Evolutionary conservation across 805 yeast genomes (phyloP).

Genomic region (Ogataea neopini): DNA sequence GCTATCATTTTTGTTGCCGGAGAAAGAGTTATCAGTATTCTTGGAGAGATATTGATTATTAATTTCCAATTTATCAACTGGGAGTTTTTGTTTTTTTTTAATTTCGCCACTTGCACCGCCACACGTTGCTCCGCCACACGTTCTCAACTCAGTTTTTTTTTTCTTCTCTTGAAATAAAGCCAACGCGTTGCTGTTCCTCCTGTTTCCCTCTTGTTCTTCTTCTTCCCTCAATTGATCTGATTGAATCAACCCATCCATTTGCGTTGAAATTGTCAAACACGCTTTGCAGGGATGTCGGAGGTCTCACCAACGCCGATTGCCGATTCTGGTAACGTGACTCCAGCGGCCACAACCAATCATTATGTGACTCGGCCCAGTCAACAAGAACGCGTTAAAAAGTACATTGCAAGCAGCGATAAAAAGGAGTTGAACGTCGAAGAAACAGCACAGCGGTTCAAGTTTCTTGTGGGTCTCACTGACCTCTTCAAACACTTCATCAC

Average conservation of each 20-base stretch:
- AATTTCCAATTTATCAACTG: background rate
- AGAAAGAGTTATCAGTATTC: too few species aligned
- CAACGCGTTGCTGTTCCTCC: background rate
- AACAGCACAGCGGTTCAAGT: slow-evolving; percentile 66
- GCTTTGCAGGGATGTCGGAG: slow-evolving; percentile 1
- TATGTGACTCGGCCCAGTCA: slow-evolving; percentile 5
- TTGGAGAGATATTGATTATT: too few species aligned
- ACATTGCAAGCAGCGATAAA: slow-evolving; percentile 37
- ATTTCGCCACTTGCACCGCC: background rate
- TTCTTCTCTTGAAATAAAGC: background rate
- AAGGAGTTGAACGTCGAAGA: slow-evolving; percentile 50
- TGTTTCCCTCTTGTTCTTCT: background rate
- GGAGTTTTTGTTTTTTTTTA: background rate
- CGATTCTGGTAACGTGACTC: too few species aligned
- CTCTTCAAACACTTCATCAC: slow-evolving; percentile 69
- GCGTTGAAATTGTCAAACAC: background rate
- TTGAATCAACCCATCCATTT: too few species aligned
- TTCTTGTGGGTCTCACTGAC: slow-evolving; percentile 63
- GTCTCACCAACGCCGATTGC: background rate
- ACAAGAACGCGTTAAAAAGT: slow-evolving; percentile 20
- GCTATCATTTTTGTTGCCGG: too few species aligned
- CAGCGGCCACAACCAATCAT: too few species aligned
- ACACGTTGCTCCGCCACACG: slow-evolving; percentile 2
- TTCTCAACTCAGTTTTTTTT: background rate
- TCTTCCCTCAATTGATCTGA: background rate